Base-by-base conservation (phyloP, 2,329 filamentous ascomycete genomes). In the Phyllosticta ampelicida region DNA sequence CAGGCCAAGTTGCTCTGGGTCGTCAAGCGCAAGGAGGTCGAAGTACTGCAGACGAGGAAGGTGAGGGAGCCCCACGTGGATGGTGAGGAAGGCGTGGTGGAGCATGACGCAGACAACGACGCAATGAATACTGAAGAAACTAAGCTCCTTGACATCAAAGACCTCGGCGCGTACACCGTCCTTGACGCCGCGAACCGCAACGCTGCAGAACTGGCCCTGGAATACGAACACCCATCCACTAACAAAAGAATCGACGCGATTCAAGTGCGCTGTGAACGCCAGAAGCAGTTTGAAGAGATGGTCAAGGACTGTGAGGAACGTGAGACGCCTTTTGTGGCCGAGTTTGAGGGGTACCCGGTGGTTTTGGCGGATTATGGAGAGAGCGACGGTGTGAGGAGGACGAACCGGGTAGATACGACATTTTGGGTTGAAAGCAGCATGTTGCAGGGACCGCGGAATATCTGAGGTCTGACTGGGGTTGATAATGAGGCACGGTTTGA, bases 361-460 rank as follows among this genome's bases (percentile, higher is more conserved):
- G 18, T 20, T 2, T 29, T 48, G 20, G 23, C 19, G 49, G 20
- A 3, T 3, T 11, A 8, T 1, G 2, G 13, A 5, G 6, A 23
- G 0, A 28, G 49, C 2, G 29, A 13, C 20, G 20, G 55, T 10
- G 21, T 6, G 19, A 16, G 48, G 26, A 44, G 13, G 30, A 36
- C 30, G 1, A 44, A 30, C 13, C 13, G 19, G 50, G 29, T 49
- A 16, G 49, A 53, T 10, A 36, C 52, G n/a, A 21, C 13, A 30
- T 30, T 50, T 21, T 58, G 55, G 55, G 55, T 58, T 20, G 55
- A 58, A 51, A 44, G 48, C 30, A n/a, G 20, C 21, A 44, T 6
- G n/a, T 8, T 58, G 55, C 19, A 18, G 51, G 55, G 55, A 0
- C 55, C 55, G 21, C 28, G 55, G 51, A 58, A 58, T 16, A 21